Base-by-base conservation (phyloP, 495 filamentous ascomycete species). In the Polyplosphaeria fusca region DNA sequence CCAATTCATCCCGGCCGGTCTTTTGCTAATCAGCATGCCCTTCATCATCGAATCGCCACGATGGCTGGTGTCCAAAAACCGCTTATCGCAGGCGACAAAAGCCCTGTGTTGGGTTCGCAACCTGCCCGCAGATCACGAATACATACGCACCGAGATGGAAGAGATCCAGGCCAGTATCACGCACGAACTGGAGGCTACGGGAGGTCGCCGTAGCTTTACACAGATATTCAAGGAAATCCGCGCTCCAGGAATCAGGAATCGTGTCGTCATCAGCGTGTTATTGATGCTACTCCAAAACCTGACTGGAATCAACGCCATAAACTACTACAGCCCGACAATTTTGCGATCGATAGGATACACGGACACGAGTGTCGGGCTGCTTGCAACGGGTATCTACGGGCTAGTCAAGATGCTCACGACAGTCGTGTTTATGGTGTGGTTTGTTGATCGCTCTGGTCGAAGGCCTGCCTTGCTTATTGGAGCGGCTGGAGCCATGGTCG, bases 91-190 rank as follows among this genome's bases (percentile, higher is more conserved):
- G 44, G 84, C 80, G 7, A 69, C 82, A 47, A 68, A 73, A 52
- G 79, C 79, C 47, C 77, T 86, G 13, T 77, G 74, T 70, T 85
- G 79, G 78, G 76, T 86, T 41, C 80, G 84, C 23, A 76, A 82
- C 24, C 76, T 86, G 32, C 63, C 73, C 7, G 64, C 68, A 11
- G 71, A 78, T 5, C 76, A 87, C 45, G 74, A 79, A 35, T 87
- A 86, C 51, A 81, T 87, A 35, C 60, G 7, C n/a, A 11, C 40
- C n/a, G 40, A 44, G 18, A 16, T 44, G n/a, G 40, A 44, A 44
- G 40, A 44, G n/a, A 35, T 49, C 44, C 24, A 44, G 52, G 24
- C 46, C 47, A 27, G 27, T 60, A 14, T 30, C 41, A 35, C 50
- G 37, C 41, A 20, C 1, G 11, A 39, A 25, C 14, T 35, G 30